Conservation (phyloP, 345 rosid species). For the Orychophragmus violaceus region DNA sequence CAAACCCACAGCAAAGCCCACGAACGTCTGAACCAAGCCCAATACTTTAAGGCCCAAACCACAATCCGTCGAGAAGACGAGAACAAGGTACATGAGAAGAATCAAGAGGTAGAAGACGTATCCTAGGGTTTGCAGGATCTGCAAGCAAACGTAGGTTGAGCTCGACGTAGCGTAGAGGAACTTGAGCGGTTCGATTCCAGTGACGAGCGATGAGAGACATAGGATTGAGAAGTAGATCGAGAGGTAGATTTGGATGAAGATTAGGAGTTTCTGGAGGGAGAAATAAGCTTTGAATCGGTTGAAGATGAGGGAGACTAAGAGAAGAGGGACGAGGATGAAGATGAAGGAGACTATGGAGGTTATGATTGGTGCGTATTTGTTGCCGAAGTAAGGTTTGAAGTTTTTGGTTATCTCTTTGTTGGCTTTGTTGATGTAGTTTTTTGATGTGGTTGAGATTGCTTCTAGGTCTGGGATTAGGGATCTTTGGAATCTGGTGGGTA, state of each 20-base stretch:
- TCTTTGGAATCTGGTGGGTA: constrained; percentile 66
- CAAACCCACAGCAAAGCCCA: constrained; percentile 73
- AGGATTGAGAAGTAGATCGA: constrained; percentile 91
- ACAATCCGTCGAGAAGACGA: constrained; percentile 65
- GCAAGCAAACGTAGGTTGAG: constrained; percentile 62
- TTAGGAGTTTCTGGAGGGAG: constrained; percentile 73
- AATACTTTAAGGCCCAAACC: constrained; percentile 56
- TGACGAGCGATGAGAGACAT: constrained; percentile 57
- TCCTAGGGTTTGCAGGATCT: constrained; percentile 74
- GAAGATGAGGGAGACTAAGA: constrained; percentile 71
- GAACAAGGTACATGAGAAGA: constrained; percentile 65
- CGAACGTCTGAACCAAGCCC: constrained; percentile 65
- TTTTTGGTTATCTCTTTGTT: constrained; percentile 76
- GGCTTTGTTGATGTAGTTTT: constrained; percentile 64
- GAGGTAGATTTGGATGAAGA: constrained; percentile 88
- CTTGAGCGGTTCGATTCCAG: constrained; percentile 79
- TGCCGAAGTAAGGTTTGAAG: constrained; percentile 77
- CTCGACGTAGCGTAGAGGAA: constrained; percentile 77
- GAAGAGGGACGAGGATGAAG: constrained; percentile 66
- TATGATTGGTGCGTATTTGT: constrained; percentile 65
- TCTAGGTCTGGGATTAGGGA: constrained; percentile 80
- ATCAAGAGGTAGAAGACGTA: constrained; percentile 69
- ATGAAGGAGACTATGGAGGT: constrained; percentile 61
- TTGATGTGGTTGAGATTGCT: constrained; percentile 66
- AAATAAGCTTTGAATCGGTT: constrained; percentile 78